Evolutionary conservation across 2,329 filamentous ascomycete species (phyloP).

Genomic region (Phialophora tarda): DNA sequence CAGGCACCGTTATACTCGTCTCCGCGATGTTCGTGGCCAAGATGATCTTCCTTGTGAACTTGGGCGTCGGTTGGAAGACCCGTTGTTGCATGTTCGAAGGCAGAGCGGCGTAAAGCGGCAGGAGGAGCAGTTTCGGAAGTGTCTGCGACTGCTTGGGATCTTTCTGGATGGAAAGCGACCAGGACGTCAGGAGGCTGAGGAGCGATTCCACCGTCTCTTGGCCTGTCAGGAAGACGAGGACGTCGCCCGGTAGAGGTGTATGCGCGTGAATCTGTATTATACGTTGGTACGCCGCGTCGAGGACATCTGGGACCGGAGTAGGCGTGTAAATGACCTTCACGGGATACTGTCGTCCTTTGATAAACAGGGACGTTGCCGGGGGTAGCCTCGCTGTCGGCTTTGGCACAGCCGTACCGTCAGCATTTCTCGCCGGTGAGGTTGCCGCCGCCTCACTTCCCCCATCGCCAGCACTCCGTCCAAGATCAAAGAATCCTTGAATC

Average conservation of each 20-base stretch:
- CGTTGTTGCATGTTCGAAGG: constrained; percentile 84
- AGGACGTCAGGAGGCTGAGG: constrained; percentile 80
- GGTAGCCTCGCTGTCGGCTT: background rate
- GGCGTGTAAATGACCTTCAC: constrained; percentile 78
- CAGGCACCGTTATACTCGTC: constrained; percentile 93
- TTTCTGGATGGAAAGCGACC: constrained; percentile 66
- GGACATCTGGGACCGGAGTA: constrained; percentile 76
- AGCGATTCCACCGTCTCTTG: constrained; percentile 90
- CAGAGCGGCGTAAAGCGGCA: constrained; percentile 88
- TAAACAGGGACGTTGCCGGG: constrained; percentile 61
- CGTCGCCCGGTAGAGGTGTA: constrained; percentile 90
- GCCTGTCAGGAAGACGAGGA: constrained; percentile 88
- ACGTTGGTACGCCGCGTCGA: constrained; percentile 78
- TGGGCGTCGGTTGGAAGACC: constrained; percentile 77
- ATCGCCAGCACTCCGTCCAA: constrained; percentile 14
- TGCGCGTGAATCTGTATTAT: constrained; percentile 87
- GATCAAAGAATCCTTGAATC: constrained; percentile 74
- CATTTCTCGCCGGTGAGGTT: too few relatives aligned
- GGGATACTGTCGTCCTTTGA: constrained; percentile 85
- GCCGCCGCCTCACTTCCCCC: background rate
- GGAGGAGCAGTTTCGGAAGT: constrained; percentile 63
- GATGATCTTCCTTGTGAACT: constrained; percentile 83
- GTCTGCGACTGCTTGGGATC: constrained; percentile 69
- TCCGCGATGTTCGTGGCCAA: constrained; percentile 98
- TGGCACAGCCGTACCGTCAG: constrained; percentile 13